phyloP scores from a whole-genome alignment of 108 stramenopile genomes.

The Cyclotella atomus region DNA sequence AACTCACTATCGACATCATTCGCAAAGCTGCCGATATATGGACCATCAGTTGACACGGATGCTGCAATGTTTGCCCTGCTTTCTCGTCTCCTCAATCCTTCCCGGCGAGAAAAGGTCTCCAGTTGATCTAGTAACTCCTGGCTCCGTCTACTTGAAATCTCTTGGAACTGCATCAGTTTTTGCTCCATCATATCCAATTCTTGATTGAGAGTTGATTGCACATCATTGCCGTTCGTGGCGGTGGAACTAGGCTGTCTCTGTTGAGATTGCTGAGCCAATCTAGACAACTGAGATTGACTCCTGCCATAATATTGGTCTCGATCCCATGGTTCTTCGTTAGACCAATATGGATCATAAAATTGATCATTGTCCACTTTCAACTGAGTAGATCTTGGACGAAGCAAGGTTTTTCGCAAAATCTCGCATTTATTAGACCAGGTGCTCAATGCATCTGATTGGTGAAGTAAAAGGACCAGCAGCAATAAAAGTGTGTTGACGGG shows the following conservation, averaged over 20 bases:
- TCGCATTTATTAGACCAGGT: background rate
- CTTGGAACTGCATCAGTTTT: constrained; percentile 8
- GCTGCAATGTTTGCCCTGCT: background rate
- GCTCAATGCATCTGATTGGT: background rate
- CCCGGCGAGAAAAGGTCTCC: background rate
- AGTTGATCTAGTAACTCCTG: background rate
- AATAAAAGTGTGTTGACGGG: no score
- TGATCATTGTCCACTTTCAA: background rate
- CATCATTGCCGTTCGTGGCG: no score
- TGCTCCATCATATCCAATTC: constrained; percentile 6
- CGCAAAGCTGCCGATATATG: background rate
- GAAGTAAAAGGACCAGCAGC: background rate
- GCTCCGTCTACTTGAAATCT: constrained; percentile 4
- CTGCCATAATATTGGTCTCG: background rate
- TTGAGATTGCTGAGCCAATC: constrained; percentile 7
- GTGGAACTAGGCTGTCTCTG: background rate
- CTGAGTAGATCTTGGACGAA: background rate
- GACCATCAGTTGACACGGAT: background rate
- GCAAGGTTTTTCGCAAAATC: background rate
- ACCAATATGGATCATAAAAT: background rate
- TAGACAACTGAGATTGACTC: background rate
- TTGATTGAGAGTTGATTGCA: constrained; percentile 8
- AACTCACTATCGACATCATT: background rate
- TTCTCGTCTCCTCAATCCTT: background rate
- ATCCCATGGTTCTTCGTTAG: background rate